These are phyloP conservation scores for Rhododendron griersonianum DNA, from an alignment of 148 eudicot genomes.

Conservation along the genomic window DNA sequence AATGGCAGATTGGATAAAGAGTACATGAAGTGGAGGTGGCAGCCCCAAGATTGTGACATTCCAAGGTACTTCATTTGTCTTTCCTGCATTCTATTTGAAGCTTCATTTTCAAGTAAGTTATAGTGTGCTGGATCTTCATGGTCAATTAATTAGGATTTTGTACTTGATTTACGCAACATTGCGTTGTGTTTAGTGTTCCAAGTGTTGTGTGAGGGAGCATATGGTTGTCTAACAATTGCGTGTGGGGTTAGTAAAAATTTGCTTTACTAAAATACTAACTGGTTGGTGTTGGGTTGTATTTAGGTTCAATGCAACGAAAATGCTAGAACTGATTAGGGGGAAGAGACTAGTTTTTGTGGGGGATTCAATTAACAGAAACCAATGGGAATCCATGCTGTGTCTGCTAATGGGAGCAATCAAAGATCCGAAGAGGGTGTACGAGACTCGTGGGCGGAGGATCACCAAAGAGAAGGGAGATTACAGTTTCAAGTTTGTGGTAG, in stretches of 20 bases:
- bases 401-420: constrained; percentile 68
- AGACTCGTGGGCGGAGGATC: constrained; percentile 73
- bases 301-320: constrained; percentile 78
- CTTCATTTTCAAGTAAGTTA: neutral
- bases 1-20: constrained; percentile 76
- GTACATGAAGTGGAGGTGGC: constrained; percentile 95
- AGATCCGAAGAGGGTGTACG: constrained; percentile 82
- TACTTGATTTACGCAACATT: neutral
- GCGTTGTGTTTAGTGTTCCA: neutral
- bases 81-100: neutral
- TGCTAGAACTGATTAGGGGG: constrained; percentile 82
- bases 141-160: neutral
- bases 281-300: neutral
- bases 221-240: neutral
- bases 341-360: constrained; percentile 91
- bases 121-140: neutral
- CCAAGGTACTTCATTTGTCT: constrained; percentile 47
- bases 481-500: constrained; percentile 79
- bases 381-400: constrained; percentile 96
- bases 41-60: constrained; percentile 74
- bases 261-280: neutral
- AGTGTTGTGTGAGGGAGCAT: neutral
- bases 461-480: constrained; percentile 76
- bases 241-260: neutral
- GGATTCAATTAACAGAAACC: constrained; percentile 90